Percentiles rank a stretch among this genome's conserved stretches.
phyloP scores from a whole-genome alignment of 2,329 filamentous ascomycete species.

The Cladosporium colombiae region DNA sequence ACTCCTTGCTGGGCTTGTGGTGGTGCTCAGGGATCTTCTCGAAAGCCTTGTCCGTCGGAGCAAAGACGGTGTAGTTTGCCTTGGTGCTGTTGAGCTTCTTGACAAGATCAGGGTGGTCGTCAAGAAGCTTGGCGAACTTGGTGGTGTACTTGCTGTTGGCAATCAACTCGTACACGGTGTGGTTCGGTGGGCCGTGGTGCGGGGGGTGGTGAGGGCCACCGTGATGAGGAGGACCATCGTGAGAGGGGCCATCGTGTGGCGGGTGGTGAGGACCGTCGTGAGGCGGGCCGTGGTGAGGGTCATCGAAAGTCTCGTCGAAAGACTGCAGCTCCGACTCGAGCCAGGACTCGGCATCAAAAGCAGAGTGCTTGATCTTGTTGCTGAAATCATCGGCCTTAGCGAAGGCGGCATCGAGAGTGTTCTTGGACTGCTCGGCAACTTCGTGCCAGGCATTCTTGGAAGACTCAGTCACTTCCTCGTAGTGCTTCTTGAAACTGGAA shows the following conservation, averaged over 20 bases:
- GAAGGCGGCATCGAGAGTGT: conserved; percentile 48
- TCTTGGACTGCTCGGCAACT: conserved; percentile 37
- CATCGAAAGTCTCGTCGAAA: conserved; percentile 37
- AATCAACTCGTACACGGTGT: conserved; percentile 80
- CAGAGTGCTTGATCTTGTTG: conserved; percentile 45
- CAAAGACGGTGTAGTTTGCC: conserved; percentile 77
- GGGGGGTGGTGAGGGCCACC: conserved; percentile 39
- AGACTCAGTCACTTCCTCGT: conserved; percentile 30
- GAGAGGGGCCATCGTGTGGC: conserved; percentile 29
- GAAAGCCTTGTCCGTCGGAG: conserved; percentile 76
- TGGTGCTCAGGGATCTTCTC: conserved; percentile 60
- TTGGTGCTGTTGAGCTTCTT: conserved; percentile 71
- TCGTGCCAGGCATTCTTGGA: conserved; percentile 35
- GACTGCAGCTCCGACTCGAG: conserved; percentile 40
- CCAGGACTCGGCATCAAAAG: conserved; percentile 52
- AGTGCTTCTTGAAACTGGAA: conserved; percentile 37
- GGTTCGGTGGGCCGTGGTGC: conserved; percentile 55
- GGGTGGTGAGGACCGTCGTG: conserved; percentile 25
- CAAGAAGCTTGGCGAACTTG: conserved; percentile 73
- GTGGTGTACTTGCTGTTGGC: conserved; percentile 73
- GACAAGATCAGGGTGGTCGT: conserved; percentile 71
- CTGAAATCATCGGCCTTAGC: conserved; percentile 43
- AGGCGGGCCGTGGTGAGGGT: conserved; percentile 29
- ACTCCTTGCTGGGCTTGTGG: conserved; percentile 67
- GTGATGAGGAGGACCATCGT: conserved; percentile 35